Conservation (phyloP, 2,329 filamentous ascomycete species). For the Aspergillus fischeri region DNA sequence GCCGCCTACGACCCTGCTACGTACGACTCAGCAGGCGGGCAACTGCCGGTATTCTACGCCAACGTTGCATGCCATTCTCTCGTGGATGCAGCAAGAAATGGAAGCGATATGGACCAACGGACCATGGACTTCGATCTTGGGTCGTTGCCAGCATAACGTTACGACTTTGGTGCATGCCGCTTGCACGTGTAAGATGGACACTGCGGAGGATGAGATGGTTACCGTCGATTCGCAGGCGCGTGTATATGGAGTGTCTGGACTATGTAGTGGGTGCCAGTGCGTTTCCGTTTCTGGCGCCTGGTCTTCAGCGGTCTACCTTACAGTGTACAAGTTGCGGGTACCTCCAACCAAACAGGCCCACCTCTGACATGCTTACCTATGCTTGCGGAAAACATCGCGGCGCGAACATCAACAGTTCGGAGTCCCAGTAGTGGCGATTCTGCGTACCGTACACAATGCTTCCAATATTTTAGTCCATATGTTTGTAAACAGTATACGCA, state of each 20-base stretch:
- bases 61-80: neutral
- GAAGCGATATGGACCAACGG: no score
- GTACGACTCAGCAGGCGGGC: slow-evolving; percentile 3
- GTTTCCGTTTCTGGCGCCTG: slow-evolving; percentile 35
- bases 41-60: no score
- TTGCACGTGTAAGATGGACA: slow-evolving; percentile 39
- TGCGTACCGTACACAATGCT: neutral
- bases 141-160: slow-evolving; percentile 11
- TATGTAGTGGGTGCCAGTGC: slow-evolving; percentile 34
- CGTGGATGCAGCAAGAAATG: neutral
- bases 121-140: neutral
- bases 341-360: no score
- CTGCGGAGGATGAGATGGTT: slow-evolving; percentile 21
- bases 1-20: slow-evolving; percentile 16
- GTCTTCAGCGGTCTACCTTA: slow-evolving; percentile 31
- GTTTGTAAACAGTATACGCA: no score
- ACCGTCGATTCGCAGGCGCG: slow-evolving; percentile 29
- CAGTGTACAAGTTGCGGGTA: slow-evolving; percentile 26
- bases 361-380: slow-evolving; percentile 18
- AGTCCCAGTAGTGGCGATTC: neutral
- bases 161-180: slow-evolving; percentile 32
- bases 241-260: slow-evolving; percentile 27
- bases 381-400: slow-evolving; percentile 34
- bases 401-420: neutral
- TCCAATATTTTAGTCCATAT: neutral